Percentiles rank a stretch among this genome's conserved stretches.
These are phyloP conservation scores for Venturia effusa DNA, from an alignment of 2,329 filamentous ascomycete species.

Conservation along the genomic window DNA sequence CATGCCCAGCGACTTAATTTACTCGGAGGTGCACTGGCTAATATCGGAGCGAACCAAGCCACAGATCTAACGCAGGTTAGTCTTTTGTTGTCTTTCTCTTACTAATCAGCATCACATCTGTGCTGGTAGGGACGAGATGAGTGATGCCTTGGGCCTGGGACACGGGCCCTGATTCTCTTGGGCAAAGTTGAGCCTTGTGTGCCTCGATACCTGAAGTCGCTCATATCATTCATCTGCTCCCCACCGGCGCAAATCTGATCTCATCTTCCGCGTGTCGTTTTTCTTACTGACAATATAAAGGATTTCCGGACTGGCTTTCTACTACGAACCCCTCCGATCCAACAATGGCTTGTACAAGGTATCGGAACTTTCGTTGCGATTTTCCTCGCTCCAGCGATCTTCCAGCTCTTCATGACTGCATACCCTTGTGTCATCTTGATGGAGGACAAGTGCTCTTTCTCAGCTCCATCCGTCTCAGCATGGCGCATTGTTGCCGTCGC, in stretches of 20 bases:
- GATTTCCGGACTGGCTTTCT: conserved; percentile 62
- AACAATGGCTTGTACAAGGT: conserved; percentile 57
- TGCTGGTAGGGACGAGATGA: too few species aligned
- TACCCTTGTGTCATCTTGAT: conserved; percentile 54
- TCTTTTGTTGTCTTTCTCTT: too few species aligned
- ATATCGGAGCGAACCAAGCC: conserved; percentile 34
- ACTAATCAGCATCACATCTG: too few species aligned
- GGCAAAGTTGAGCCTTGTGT: too few species aligned
- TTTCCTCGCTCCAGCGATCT: conserved; percentile 56
- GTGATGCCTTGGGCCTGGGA: too few species aligned
- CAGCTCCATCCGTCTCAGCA: conserved; percentile 51
- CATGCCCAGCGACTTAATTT: conserved; percentile 55
- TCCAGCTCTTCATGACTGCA: conserved; percentile 55
- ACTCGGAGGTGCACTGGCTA: conserved; percentile 44
- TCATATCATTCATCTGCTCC: too few species aligned
- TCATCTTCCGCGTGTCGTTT: too few species aligned
- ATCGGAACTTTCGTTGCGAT: conserved; percentile 53
- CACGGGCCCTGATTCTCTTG: too few species aligned
- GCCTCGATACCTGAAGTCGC: too few species aligned
- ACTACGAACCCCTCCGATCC: conserved; percentile 50
- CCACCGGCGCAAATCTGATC: too few species aligned
- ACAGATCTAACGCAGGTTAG: conserved; percentile 43
- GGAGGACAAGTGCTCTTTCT: conserved; percentile 45
- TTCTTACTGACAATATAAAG: too few species aligned
- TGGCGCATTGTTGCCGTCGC: conserved; percentile 56